Conservation (phyloP, 257 asterid species). For the Verbena officinalis region DNA sequence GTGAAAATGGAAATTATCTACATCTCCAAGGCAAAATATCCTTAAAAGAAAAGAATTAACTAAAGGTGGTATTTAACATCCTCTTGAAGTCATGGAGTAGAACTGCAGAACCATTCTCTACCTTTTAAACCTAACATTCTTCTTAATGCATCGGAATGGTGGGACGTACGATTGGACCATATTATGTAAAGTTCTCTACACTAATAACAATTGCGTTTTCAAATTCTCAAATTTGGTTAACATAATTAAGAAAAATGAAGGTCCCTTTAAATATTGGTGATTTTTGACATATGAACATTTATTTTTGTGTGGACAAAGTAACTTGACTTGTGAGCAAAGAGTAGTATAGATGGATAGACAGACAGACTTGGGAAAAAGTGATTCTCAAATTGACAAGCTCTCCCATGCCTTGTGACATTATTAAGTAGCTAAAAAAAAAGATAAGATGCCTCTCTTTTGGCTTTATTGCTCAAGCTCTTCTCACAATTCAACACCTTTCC, state of each 20-base stretch:
- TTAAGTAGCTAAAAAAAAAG: constrained; percentile 23
- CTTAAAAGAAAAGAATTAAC: not conserved
- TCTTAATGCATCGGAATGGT: not conserved
- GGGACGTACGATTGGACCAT: no score
- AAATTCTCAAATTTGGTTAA: no score
- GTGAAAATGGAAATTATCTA: not conserved
- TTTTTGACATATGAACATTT: not conserved
- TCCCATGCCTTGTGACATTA: constrained; percentile 34
- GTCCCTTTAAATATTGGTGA: not conserved
- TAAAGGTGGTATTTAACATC: not conserved
- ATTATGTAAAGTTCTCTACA: no score
- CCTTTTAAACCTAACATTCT: not conserved
- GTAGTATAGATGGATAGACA: constrained; percentile 18
- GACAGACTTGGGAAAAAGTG: constrained; percentile 28
- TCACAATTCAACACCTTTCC: constrained; percentile 19
- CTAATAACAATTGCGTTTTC: no score
- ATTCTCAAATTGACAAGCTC: constrained; percentile 48
- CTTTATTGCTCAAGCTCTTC: constrained; percentile 37
- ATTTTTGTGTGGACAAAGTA: constrained; percentile 31
- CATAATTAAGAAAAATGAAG: no score
- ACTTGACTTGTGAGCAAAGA: constrained; percentile 51
- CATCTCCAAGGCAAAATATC: constrained; percentile 9
- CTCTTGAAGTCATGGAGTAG: not conserved
- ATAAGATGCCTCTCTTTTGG: constrained; percentile 45
- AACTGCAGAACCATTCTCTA: not conserved